Evolutionary conservation across 805 yeast genomes (phyloP), one percentile per base, ranked within the genome.

Genomic region (Wickerhamiella azymoides): DNA sequence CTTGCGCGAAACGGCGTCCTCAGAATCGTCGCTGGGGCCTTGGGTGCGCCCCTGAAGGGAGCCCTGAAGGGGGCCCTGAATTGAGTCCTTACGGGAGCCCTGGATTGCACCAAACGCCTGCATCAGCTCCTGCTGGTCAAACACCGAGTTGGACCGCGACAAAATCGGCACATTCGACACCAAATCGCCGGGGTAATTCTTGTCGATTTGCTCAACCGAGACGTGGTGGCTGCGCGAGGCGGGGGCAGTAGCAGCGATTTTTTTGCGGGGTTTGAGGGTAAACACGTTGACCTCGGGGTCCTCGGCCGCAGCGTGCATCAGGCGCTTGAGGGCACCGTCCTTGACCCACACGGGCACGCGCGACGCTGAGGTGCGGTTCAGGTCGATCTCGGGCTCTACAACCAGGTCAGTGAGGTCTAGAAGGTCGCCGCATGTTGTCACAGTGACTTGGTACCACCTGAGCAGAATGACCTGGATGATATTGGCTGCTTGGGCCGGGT

Each of bases 391-490:
- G 14, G 89, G 78, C 46, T 79, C 76, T 55, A 83, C 72, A 26
- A 89, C 77, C 55, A 86, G 95, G 16, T 73, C 67, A 0, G 96
- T 85, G 18, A 89, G 64, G 0, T 94, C 96, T 41, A 89, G 67
- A 60, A 89, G 92, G 50, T 76, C 73, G 59, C 88, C 92, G 9
- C 92, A 84, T 0, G 96, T 84, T 57, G 84, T 88, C 62, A 89
- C 78, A 0, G 97, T 89, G 8, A 92, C 96, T 53, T 93, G 74
- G 59, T 85, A 84, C 45, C 92, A 69, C 50, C 94, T 73, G 1
- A 94, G 80, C 47, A 89, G 65, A 19, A 89, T 84, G 76, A 89
- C 86, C 55, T 93, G 95, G 11, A 89, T 89, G 26, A 92, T 88
- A 61, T 88, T 96, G 0, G 96, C 84, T 0, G 96, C 80, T 0